Percentiles rank a stretch among this genome's conserved stretches.
Conservation (phyloP, 441 rosid genomes). For the Omphalea diandra region DNA sequence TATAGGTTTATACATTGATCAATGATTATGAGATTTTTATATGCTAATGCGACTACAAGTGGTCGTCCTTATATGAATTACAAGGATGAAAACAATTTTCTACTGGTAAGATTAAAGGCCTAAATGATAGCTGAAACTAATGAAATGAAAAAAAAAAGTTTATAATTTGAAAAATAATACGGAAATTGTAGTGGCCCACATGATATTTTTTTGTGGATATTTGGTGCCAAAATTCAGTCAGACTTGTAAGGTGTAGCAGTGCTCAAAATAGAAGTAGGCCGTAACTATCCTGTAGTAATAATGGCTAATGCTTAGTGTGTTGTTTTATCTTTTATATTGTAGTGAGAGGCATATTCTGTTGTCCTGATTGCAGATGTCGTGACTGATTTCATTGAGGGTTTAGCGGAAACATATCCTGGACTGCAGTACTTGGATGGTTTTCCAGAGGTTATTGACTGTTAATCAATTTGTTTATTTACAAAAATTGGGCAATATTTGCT, state of each 20-base stretch:
- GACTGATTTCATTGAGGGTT: slow-evolving; percentile 92
- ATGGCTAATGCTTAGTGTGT: background rate
- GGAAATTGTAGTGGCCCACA: too few species aligned
- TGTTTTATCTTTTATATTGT: background rate
- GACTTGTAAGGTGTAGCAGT: background rate
- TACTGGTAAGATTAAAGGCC: too few species aligned
- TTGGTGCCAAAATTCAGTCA: background rate
- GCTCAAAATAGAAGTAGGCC: background rate
- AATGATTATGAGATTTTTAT: background rate
- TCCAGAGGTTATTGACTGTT: slow-evolving; percentile 59
- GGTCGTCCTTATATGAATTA: background rate
- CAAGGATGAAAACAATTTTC: background rate
- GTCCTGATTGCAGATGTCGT: slow-evolving; percentile 65
- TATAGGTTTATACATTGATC: background rate
- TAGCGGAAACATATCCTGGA: slow-evolving; percentile 84
- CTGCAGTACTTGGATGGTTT: slow-evolving; percentile 91
- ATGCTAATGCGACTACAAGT: background rate
- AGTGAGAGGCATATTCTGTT: background rate
- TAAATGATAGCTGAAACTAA: background rate
- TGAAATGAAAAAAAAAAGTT: too few species aligned
- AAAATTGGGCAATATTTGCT: background rate
- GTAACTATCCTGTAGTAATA: background rate
- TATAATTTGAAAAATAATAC: too few species aligned
- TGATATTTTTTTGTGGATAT: too few species aligned
- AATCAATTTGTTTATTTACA: background rate